Evolutionary conservation across 2,329 filamentous ascomycete species (phyloP).

Genomic region (Diplodia mutila): DNA sequence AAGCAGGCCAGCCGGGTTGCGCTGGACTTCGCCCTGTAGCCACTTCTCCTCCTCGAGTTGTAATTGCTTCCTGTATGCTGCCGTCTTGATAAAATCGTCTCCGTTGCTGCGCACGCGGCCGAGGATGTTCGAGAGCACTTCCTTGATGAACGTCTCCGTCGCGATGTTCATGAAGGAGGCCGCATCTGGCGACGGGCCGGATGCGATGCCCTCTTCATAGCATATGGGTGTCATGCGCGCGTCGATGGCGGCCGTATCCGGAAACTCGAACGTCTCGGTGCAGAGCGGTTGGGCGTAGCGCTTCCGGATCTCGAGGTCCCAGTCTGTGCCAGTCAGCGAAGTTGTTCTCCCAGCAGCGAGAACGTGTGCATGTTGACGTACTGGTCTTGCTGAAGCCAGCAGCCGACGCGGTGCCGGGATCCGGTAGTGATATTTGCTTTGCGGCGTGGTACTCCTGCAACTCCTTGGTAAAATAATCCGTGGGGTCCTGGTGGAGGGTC

Average conservation of each 20-base stretch:
- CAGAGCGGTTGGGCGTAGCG: slow-evolving; percentile 66
- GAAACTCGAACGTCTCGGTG: slow-evolving; percentile 66
- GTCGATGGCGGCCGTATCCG: slow-evolving; percentile 60
- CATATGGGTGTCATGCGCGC: slow-evolving; percentile 67
- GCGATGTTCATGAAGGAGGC: slow-evolving; percentile 65
- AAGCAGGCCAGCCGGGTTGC: slow-evolving; percentile 76
- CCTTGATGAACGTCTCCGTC: slow-evolving; percentile 66
- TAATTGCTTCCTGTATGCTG: slow-evolving; percentile 75
- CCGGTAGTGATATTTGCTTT: slow-evolving; percentile 52
- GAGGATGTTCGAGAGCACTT: slow-evolving; percentile 60
- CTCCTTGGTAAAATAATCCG: slow-evolving; percentile 30
- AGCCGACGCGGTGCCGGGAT: slow-evolving; percentile 69
- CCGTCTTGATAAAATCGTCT: slow-evolving; percentile 68
- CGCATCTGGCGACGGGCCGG: slow-evolving; percentile 56
- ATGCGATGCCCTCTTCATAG: slow-evolving; percentile 64
- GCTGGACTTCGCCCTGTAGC: slow-evolving; percentile 71
- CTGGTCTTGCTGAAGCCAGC: slow-evolving; percentile 79
- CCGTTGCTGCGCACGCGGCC: slow-evolving; percentile 60
- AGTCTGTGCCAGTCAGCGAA: slow-evolving; percentile 45
- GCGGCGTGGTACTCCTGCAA: slow-evolving; percentile 44
- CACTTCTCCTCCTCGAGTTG: slow-evolving; percentile 74
- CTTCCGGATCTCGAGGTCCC: slow-evolving; percentile 68
- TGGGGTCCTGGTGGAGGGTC: slow-evolving; percentile 23
- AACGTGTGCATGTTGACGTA: slow-evolving; percentile 49
- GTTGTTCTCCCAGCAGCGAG: not conserved